These are phyloP conservation scores for Aspergillus pseudoterreus DNA, from an alignment of 2,329 filamentous ascomycete genomes.

Conservation along the genomic window DNA sequence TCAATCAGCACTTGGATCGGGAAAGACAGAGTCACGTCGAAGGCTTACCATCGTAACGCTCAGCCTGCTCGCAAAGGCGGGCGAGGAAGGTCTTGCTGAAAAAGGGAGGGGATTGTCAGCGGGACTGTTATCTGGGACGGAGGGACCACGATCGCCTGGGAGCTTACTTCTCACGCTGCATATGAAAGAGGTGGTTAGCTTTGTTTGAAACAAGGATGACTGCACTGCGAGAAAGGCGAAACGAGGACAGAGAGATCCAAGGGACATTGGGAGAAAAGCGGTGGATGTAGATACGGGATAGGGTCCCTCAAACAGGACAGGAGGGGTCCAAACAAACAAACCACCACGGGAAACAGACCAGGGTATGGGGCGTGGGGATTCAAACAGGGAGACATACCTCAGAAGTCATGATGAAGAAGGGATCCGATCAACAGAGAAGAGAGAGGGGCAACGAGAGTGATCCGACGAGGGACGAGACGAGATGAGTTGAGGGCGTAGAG, in stretches of 20 bases:
- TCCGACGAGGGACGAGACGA: slow-evolving; percentile 5
- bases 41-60: slow-evolving; percentile 89
- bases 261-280: slow-evolving; percentile 5
- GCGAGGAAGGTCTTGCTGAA: slow-evolving; percentile 98
- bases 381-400: slow-evolving; percentile 51
- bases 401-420: slow-evolving; percentile 54
- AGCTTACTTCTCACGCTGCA: slow-evolving; percentile 66
- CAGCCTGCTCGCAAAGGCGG: slow-evolving; percentile 99
- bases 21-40: neutral
- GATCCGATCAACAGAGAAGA: slow-evolving; percentile 9
- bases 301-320: neutral
- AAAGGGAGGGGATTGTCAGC: slow-evolving; percentile 33
- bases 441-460: slow-evolving; percentile 10
- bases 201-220: neutral
- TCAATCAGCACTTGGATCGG: slow-evolving; percentile 20
- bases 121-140: slow-evolving; percentile 14
- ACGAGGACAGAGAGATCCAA: neutral
- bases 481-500: neutral
- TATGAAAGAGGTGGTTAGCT: slow-evolving; percentile 28
- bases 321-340: slow-evolving; percentile 3
- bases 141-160: slow-evolving; percentile 26
- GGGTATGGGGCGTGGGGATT: slow-evolving; percentile 30
- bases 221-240: slow-evolving; percentile 2
- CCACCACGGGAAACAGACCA: slow-evolving; percentile 16
- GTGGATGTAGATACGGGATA: slow-evolving; percentile 6